These are phyloP conservation scores for Dactylellina cionopaga DNA, from an alignment of 2,329 filamentous ascomycete species.

Conservation along the genomic window DNA sequence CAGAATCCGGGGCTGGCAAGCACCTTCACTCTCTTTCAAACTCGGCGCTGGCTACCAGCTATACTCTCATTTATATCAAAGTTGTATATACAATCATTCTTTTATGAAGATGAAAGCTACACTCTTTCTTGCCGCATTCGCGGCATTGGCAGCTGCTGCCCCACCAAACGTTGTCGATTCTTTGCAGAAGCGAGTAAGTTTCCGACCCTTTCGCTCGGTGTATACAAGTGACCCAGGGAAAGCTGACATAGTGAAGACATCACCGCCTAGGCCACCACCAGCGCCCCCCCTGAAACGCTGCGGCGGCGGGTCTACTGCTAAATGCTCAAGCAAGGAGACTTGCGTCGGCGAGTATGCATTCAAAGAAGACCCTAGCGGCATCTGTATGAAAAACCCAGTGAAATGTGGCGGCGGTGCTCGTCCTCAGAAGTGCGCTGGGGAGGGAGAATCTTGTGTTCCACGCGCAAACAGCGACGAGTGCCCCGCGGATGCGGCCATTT, in stretches of 20 bases:
- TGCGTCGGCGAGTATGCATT: no score
- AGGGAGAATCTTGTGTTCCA: no score
- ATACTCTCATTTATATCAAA: no score
- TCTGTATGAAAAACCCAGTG: slow-evolving; percentile 10
- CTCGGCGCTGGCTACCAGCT: no score
- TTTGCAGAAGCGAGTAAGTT: neutral
- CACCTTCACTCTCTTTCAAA: no score
- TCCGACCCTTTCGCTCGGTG: no score
- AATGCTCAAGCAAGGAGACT: slow-evolving; percentile 2
- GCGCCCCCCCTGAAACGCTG: neutral
- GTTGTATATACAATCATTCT: neutral
- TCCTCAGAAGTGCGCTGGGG: no score
- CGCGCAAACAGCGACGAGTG: neutral
- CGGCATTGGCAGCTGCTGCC: slow-evolving; percentile 5
- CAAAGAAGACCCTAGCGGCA: slow-evolving; percentile 5
- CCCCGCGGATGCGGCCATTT: slow-evolving; percentile 7
- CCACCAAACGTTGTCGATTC: neutral
- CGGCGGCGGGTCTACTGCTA: slow-evolving; percentile 1
- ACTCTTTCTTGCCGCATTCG: slow-evolving; percentile 12
- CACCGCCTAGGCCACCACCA: no score
- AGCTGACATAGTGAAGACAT: no score
- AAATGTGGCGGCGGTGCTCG: slow-evolving; percentile 1
- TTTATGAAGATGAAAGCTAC: slow-evolving; percentile 18
- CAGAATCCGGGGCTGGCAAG: no score
- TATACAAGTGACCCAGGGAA: no score